Evolutionary conservation across 2,329 filamentous ascomycete genomes (phyloP).

Genomic region (Alternaria ventricosa): DNA sequence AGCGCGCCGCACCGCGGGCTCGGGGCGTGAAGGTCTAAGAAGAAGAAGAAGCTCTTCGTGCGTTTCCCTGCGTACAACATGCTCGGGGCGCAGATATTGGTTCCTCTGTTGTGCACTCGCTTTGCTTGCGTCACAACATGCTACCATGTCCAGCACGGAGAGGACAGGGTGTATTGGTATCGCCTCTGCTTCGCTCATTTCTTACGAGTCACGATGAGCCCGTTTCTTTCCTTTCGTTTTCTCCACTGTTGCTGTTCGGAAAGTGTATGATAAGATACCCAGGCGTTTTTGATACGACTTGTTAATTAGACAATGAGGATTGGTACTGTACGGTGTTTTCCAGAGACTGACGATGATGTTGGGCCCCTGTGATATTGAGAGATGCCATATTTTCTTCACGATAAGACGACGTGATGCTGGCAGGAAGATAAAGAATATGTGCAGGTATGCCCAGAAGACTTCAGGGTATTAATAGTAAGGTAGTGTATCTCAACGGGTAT

Average conservation of each 20-base stretch:
- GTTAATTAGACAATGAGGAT: background rate
- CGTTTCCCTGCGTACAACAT: background rate
- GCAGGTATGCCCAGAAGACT: background rate
- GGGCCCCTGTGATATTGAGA: background rate
- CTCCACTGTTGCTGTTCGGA: background rate
- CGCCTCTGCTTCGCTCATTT: background rate
- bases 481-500: background rate
- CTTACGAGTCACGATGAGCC: background rate
- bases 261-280: conserved; percentile 16
- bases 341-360: background rate
- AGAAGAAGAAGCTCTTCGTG: background rate
- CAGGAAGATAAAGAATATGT: background rate
- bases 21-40: conserved; percentile 4
- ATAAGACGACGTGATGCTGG: background rate
- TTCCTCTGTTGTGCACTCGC: background rate
- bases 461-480: background rate
- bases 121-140: background rate
- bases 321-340: background rate
- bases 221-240: background rate
- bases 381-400: background rate
- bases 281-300: background rate
- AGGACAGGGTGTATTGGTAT: background rate
- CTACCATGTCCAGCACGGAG: background rate
- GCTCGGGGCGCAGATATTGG: background rate
- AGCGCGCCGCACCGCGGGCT: conserved; percentile 10